Percentiles rank a stretch among this genome's conserved stretches.
Evolutionary conservation across 2,329 filamentous ascomycete genomes (phyloP).

Genomic region (Trichoderma sp.): DNA sequence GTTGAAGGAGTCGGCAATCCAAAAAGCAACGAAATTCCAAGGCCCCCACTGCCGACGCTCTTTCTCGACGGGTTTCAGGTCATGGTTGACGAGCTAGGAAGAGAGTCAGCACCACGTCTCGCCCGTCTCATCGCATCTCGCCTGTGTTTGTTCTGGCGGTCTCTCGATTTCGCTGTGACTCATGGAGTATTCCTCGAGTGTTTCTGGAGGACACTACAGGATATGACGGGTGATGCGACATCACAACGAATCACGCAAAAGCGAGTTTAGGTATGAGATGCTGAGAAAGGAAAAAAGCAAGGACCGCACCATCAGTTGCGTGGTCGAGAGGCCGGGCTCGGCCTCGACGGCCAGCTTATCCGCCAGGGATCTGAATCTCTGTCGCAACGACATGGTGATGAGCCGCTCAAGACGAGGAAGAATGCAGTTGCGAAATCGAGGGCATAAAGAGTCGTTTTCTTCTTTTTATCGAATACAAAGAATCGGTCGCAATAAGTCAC

Average conservation of each 20-base stretch:
- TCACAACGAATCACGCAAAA: neutral
- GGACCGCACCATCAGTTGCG: conserved; percentile 71
- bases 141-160: neutral
- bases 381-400: conserved; percentile 32
- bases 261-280: conserved; percentile 1
- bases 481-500: neutral
- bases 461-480: conserved; percentile 23
- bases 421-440: neutral
- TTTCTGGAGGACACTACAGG: neutral
- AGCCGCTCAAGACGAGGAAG: neutral
- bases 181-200: neutral
- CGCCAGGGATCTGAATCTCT: conserved; percentile 46
- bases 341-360: conserved; percentile 68
- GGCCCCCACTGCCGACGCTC: conserved; percentile 79
- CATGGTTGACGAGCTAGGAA: conserved; percentile 72
- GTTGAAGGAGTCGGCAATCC: conserved; percentile 83
- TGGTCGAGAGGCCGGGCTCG: conserved; percentile 74
- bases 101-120: conserved; percentile 19
- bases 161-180: neutral
- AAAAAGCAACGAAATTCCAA: conserved; percentile 88
- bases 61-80: conserved; percentile 79
- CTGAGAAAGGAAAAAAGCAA: neutral
- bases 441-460: neutral
- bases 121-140: neutral
- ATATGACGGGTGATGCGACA: neutral